Evolutionary conservation across 441 rosid species (phyloP).

Genomic region (Melastoma candidum): DNA sequence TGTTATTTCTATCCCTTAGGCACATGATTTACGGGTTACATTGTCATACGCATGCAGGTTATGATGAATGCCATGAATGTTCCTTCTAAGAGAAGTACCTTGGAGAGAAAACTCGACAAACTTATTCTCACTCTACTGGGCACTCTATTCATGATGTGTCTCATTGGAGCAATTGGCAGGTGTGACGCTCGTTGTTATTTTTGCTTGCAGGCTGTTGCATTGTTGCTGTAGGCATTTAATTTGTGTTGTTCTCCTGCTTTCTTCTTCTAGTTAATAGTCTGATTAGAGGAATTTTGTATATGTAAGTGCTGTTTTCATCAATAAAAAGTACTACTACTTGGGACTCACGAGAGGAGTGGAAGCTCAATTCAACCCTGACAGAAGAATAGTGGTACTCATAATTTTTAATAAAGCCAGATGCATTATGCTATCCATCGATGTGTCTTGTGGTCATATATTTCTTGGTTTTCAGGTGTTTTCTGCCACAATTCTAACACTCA

Average conservation of each 20-base stretch:
- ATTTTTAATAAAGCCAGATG: conserved; percentile 9
- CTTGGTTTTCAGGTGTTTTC: conserved; percentile 50
- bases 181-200: conserved; percentile 11
- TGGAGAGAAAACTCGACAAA: conserved; percentile 98
- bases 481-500: conserved; percentile 77
- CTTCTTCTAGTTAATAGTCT: background rate
- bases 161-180: conserved; percentile 94
- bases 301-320: conserved; percentile 72
- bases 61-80: conserved; percentile 99
- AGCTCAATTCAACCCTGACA: conserved; percentile 52
- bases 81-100: conserved; percentile 97
- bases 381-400: conserved; percentile 50
- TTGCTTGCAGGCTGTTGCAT: background rate
- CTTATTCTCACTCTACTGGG: conserved; percentile 85
- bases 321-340: conserved; percentile 58
- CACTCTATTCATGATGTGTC: conserved; percentile 76
- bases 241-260: background rate
- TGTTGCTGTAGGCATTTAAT: background rate
- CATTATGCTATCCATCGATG: background rate
- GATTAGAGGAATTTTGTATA: conserved; percentile 22
- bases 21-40: too few species aligned
- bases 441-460: conserved; percentile 1
- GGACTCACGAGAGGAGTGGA: conserved; percentile 42
- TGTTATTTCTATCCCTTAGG: too few species aligned
- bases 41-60: conserved; percentile 39